Percentiles rank a stretch among this genome's conserved stretches.
These are phyloP conservation scores for Helianthus annuus DNA, from an alignment of 129 eudicot species.

Conservation along the genomic window DNA sequence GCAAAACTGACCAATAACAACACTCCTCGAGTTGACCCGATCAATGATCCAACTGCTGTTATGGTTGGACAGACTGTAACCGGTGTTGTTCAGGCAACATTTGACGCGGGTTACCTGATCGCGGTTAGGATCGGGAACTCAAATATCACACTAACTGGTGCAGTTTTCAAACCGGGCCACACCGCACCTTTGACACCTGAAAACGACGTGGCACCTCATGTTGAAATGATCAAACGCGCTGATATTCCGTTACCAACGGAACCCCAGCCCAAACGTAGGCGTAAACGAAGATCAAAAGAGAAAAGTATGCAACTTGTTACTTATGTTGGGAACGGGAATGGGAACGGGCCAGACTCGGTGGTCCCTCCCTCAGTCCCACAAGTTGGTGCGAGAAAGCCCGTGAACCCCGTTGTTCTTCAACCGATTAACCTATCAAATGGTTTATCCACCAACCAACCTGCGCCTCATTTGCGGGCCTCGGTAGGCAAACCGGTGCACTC, in stretches of 20 bases:
- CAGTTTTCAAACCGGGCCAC: constrained; percentile 91
- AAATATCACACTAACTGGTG: constrained; percentile 63
- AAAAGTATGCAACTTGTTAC: constrained; percentile 41
- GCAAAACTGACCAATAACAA: constrained; percentile 24
- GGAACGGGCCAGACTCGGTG: constrained; percentile 34
- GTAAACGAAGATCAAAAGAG: constrained; percentile 42
- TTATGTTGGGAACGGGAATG: constrained; percentile 37
- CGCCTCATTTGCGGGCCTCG: constrained; percentile 47
- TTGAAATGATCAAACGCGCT: constrained; percentile 65
- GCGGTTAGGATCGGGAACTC: constrained; percentile 82
- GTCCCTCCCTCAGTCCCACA: constrained; percentile 42
- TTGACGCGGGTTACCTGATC: constrained; percentile 84
- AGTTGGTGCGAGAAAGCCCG: constrained; percentile 59
- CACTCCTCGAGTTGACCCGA: constrained; percentile 34
- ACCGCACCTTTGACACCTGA: constrained; percentile 75
- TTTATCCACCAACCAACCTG: constrained; percentile 37
- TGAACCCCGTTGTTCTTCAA: constrained; percentile 79
- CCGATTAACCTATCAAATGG: constrained; percentile 52
- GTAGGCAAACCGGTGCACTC: constrained; percentile 59
- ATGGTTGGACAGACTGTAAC: constrained; percentile 75
- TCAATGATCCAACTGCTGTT: constrained; percentile 39
- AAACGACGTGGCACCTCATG: constrained; percentile 85
- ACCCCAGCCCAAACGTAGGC: constrained; percentile 36
- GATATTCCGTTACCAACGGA: constrained; percentile 46
- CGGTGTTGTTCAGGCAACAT: constrained; percentile 81